Evolutionary conservation across 148 eudicot genomes (phyloP).

Genomic region (Gaultheria prostrata): DNA sequence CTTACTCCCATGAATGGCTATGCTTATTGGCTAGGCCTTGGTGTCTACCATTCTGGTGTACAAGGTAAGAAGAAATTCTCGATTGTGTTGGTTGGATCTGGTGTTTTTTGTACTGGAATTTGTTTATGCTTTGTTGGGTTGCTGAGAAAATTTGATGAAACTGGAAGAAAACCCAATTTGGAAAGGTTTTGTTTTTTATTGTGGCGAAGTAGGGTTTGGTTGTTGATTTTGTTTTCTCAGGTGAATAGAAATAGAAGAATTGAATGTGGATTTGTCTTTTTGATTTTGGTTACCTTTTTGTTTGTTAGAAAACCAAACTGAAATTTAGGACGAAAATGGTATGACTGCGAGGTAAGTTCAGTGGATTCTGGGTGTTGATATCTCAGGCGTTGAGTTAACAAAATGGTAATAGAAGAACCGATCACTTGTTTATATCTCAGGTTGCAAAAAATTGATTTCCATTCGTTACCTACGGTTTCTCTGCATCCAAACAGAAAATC

Average conservation of each 20-base stretch:
- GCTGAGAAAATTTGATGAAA: neutral
- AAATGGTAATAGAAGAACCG: neutral
- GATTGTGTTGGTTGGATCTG: neutral
- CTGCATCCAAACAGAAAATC: neutral
- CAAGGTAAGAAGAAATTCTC: conserved; percentile 45
- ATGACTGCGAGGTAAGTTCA: neutral
- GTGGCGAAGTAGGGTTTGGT: neutral
- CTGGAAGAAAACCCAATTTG: neutral
- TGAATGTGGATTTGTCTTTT: neutral
- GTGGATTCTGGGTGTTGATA: neutral
- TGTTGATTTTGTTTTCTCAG: neutral
- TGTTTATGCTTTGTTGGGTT: conserved; percentile 1
- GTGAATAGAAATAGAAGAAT: neutral
- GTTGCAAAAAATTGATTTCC: neutral
- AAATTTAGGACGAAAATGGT: neutral
- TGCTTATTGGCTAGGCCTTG: conserved; percentile 54
- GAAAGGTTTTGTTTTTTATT: neutral
- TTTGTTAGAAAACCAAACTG: neutral
- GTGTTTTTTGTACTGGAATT: neutral
- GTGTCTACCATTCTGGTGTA: conserved; percentile 85
- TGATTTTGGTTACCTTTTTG: neutral
- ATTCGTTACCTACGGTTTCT: neutral
- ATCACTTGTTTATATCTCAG: neutral
- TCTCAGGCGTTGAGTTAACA: neutral
- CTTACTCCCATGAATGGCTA: conserved; percentile 67